Evolutionary conservation across 371 early-diverging fungal genomes (phyloP).

Genomic region (Mucor circinelloides): DNA sequence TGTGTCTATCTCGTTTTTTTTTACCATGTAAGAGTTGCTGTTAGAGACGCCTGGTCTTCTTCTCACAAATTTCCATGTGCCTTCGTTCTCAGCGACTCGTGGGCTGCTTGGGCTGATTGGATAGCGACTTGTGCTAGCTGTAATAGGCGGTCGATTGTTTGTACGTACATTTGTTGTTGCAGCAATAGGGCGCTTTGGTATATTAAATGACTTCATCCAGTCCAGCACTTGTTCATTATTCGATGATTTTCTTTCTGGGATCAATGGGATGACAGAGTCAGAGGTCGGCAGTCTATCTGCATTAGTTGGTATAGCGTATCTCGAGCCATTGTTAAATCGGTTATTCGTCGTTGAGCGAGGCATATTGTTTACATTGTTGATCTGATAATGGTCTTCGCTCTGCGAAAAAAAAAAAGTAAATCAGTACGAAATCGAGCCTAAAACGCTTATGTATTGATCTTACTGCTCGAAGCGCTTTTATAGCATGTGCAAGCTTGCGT

Average conservation of each 20-base stretch:
- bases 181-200: constrained; percentile 21
- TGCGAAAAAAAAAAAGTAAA: neutral
- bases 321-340: constrained; percentile 7
- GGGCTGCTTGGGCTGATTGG: constrained; percentile 12
- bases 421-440: neutral
- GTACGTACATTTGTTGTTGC: neutral
- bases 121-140: neutral
- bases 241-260: constrained; percentile 34
- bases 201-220: constrained; percentile 26
- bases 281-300: neutral
- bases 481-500: constrained; percentile 27
- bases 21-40: neutral
- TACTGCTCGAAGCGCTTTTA: constrained; percentile 30
- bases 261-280: constrained; percentile 19
- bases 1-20: neutral
- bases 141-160: neutral
- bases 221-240: constrained; percentile 28
- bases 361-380: constrained; percentile 1
- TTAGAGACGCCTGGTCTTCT: constrained; percentile 11
- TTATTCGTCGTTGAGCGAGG: neutral
- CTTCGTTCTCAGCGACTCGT: constrained; percentile 7
- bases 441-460: neutral
- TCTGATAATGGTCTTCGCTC: constrained; percentile 14
- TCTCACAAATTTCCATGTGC: constrained; percentile 23
- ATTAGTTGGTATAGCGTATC: constrained; percentile 6